Evolutionary conservation across 1,139 yeast genomes (phyloP).

Genomic region (Citeromyces siamensis): DNA sequence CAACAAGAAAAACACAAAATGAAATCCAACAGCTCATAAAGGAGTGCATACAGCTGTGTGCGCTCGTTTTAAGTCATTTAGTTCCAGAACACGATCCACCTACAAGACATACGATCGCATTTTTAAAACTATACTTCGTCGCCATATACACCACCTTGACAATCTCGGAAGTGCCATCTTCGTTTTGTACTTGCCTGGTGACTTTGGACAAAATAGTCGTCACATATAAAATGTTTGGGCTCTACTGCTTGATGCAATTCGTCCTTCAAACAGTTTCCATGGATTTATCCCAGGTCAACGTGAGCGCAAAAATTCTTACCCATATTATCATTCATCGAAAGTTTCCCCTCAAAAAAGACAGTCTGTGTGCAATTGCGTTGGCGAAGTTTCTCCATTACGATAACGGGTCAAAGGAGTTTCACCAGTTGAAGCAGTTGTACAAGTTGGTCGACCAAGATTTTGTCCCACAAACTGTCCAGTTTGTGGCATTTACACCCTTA

Average conservation of each 20-base stretch:
- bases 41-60: not conserved
- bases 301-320: not conserved
- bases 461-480: not conserved
- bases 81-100: not conserved
- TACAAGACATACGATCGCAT: not conserved
- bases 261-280: not conserved
- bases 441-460: not conserved
- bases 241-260: not conserved
- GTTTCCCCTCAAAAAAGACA: not conserved
- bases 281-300: not conserved
- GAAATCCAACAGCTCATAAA: no score
- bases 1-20: no score
- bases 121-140: not conserved
- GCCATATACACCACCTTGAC: not conserved
- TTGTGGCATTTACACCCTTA: not conserved
- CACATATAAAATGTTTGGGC: not conserved
- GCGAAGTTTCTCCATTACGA: not conserved
- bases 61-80: not conserved
- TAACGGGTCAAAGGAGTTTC: not conserved
- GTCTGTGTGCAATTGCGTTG: not conserved
- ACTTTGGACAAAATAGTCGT: not conserved
- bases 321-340: not conserved
- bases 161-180: not conserved
- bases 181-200: not conserved
- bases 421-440: not conserved